Base-by-base conservation (phyloP, 495 filamentous ascomycete genomes). In the Jackrogersella multiformis region DNA sequence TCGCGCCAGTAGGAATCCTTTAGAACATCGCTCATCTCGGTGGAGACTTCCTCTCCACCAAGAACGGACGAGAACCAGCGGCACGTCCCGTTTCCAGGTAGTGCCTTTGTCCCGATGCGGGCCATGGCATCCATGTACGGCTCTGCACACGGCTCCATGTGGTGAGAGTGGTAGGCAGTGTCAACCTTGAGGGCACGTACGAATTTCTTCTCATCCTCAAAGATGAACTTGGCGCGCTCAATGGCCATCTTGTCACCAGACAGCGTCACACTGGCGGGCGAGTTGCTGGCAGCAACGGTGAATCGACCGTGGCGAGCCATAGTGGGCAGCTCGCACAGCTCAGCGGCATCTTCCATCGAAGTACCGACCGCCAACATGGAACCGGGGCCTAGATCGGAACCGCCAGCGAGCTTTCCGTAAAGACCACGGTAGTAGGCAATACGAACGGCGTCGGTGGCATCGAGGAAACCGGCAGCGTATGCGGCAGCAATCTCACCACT, bases 301-400 rank as follows among this genome's bases (percentile, higher is more conserved):
- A 49, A 49, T 2, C 45, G 45, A 49, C 45, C 45, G 45, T 49
- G 45, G n/a, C 45, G 45, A 16, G 45, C 45, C 45, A 49, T 49
- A 24, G 45, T 49, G 13, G 45, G 26, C 1, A 49, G 26, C 5
- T 66, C 55, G 60, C 72, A 75, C 5, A 84, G 51, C 0, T 78
- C 81, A 7, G 67, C 36, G 3, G 80, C 83, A 21, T 85, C 77
- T 13, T 82, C 74, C 4, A 52, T 42, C 0, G 77, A 76, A 0
- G 76, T 70, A 0, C 81, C 85, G 6, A 80, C 80, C 0, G 86
- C 86, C 35, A 88, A 35, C 86, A 89, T 88, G 7, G 74, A 75
- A 4, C 85, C 85, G 18, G 68, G 70, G 28, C 74, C 42, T 13
- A 67, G 69, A 1, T 54, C 24, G n/a, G 4, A 18, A 1, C 60